Conservation (phyloP, 2,329 filamentous ascomycete genomes). For the Colletotrichum sp. region DNA sequence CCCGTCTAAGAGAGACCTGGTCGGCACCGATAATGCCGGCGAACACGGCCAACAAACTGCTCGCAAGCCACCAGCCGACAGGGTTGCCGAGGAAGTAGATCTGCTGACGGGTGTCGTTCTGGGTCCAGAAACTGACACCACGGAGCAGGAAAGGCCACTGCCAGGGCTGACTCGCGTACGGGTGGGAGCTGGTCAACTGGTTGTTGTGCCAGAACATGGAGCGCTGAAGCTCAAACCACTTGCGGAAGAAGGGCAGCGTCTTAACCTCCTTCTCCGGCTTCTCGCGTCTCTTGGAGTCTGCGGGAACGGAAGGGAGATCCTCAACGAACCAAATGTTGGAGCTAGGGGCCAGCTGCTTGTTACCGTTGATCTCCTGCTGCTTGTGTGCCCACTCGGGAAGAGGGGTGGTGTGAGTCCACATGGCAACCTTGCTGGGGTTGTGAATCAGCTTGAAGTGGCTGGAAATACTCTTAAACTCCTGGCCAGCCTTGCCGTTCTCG, state of each 20-base stretch:
- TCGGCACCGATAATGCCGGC: conserved; percentile 91
- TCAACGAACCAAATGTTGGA: conserved; percentile 97
- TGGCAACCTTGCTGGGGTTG: conserved; percentile 92
- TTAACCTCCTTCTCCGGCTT: conserved; percentile 83
- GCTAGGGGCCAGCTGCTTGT: conserved; percentile 89
- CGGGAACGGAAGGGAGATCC: conserved; percentile 80
- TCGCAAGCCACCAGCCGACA: conserved; percentile 95
- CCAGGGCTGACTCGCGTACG: conserved; percentile 92
- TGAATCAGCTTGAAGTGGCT: conserved; percentile 97
- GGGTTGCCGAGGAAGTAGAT: conserved; percentile 99
- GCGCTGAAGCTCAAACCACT: conserved; percentile 95
- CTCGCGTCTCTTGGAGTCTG: conserved; percentile 73
- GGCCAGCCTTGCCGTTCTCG: conserved; percentile 79
- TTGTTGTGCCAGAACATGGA: conserved; percentile 99
- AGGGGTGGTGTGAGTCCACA: conserved; percentile 97
- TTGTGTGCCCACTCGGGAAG: conserved; percentile 98
- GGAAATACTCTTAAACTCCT: conserved; percentile 89
- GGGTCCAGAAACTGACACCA: conserved; percentile 99
- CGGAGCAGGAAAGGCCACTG: conserved; percentile 98
- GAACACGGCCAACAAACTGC: conserved; percentile 90
- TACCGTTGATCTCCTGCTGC: conserved; percentile 98
- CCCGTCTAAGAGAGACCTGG: conserved; percentile 90
- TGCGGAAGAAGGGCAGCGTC: conserved; percentile 84
- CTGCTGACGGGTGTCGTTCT: conserved; percentile 91
- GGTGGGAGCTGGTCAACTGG: conserved; percentile 94